These are phyloP conservation scores for Aspergillus sp. DNA, from an alignment of 2,329 filamentous ascomycete genomes.

Conservation along the genomic window DNA sequence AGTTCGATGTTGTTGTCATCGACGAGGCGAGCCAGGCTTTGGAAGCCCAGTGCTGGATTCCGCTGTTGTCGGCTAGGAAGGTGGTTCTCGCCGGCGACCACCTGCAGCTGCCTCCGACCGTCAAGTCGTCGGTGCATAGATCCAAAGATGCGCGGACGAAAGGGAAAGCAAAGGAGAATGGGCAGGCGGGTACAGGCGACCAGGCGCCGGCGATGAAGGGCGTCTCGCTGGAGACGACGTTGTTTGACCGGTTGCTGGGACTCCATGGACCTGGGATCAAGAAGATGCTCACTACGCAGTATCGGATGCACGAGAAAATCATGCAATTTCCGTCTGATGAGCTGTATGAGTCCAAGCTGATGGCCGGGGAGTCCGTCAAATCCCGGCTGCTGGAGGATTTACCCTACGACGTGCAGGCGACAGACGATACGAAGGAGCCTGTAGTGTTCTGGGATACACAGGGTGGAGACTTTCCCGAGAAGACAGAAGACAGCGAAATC, in stretches of 20 bases:
- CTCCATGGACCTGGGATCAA: constrained; percentile 79
- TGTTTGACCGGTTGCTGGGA: constrained; percentile 79
- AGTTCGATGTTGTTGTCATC: constrained; percentile 89
- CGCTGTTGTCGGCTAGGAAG: constrained; percentile 68
- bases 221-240: constrained; percentile 69
- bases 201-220: constrained; percentile 36
- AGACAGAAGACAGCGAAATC: constrained; percentile 61
- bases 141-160: constrained; percentile 40
- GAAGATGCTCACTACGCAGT: constrained; percentile 91
- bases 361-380: constrained; percentile 73
- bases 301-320: constrained; percentile 93
- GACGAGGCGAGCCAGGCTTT: constrained; percentile 94
- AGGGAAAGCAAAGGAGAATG: constrained; percentile 20
- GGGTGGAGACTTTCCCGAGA: constrained; percentile 83
- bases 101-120: constrained; percentile 84
- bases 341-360: constrained; percentile 71
- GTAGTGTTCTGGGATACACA: constrained; percentile 94
- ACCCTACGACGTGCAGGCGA: constrained; percentile 65
- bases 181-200: constrained; percentile 28
- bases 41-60: constrained; percentile 95
- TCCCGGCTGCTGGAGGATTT: constrained; percentile 65
- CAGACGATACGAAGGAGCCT: constrained; percentile 78
- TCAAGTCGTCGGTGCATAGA: constrained; percentile 59
- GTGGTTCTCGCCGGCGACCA: constrained; percentile 90
- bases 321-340: constrained; percentile 90